A percentile compares a stretch with the other conserved stretches of the same genome.
These are phyloP conservation scores for Dioscorea alata DNA, from an alignment of 106 monocot species.

Conservation along the genomic window DNA sequence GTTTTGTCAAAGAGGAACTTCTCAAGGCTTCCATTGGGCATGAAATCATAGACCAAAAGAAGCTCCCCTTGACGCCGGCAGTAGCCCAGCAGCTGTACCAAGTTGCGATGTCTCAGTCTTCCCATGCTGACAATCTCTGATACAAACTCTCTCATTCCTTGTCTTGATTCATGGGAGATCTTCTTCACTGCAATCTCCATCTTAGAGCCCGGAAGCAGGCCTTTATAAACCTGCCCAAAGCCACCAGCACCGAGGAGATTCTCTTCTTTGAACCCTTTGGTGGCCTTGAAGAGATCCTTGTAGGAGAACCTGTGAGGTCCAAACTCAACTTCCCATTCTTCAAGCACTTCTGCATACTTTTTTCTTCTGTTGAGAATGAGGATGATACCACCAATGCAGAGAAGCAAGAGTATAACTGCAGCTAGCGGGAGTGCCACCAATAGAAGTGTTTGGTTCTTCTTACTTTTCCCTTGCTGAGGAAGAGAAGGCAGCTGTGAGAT, in stretches of 20 bases:
- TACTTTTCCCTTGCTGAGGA: not conserved
- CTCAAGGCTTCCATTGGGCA: slow-evolving; percentile 41
- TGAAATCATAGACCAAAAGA: slow-evolving; percentile 27
- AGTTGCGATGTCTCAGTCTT: slow-evolving; percentile 18
- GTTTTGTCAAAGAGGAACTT: slow-evolving; percentile 13
- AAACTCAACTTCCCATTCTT: slow-evolving; percentile 8
- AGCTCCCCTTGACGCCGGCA: slow-evolving; percentile 26
- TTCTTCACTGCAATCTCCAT: slow-evolving; percentile 21
- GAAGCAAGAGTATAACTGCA: not conserved
- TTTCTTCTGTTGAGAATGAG: not conserved
- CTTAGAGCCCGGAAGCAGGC: slow-evolving; percentile 5
- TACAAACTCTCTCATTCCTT: slow-evolving; percentile 24
- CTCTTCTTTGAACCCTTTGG: slow-evolving; percentile 7
- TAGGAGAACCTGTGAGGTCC: slow-evolving; percentile 5
- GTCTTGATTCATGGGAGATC: slow-evolving; percentile 6
- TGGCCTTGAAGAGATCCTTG: slow-evolving; percentile 5
- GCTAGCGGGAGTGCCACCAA: not conserved
- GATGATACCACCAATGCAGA: not conserved
- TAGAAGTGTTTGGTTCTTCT: not conserved
- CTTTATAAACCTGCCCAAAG: slow-evolving; percentile 27
- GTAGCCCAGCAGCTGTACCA: slow-evolving; percentile 20
- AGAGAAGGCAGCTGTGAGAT: slow-evolving; percentile 1
- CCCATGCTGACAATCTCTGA: slow-evolving; percentile 22
- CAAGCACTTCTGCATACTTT: slow-evolving; percentile 14
- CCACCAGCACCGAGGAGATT: slow-evolving; percentile 14